Percentiles rank a stretch among this genome's conserved stretches.
Evolutionary conservation across 2,329 filamentous ascomycete genomes (phyloP).

Genomic region (Fusarium guadeloupense): DNA sequence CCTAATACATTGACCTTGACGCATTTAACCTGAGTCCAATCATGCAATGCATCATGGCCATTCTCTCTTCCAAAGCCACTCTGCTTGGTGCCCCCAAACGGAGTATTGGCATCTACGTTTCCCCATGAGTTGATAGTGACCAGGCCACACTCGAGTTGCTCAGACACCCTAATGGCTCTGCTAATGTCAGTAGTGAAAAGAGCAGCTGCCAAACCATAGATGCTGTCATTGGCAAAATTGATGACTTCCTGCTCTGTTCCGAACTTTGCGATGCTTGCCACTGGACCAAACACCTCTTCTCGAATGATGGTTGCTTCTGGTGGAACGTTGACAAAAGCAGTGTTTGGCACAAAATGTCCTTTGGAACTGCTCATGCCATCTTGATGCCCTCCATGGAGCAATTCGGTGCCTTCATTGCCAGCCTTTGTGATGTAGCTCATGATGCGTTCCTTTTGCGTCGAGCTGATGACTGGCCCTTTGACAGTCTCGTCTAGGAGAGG

Average conservation of each 20-base stretch:
- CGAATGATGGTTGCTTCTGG: not conserved
- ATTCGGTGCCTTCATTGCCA: conserved; percentile 24
- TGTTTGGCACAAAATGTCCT: conserved; percentile 43
- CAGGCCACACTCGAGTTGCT: conserved; percentile 61
- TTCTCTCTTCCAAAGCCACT: conserved; percentile 21
- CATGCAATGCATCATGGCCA: conserved; percentile 41
- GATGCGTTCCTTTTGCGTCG: conserved; percentile 67
- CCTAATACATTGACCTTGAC: conserved; percentile 25
- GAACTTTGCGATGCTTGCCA: conserved; percentile 1
- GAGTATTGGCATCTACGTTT: conserved; percentile 3
- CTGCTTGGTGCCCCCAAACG: conserved; percentile 22
- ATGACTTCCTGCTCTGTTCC: conserved; percentile 10
- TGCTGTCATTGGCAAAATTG: conserved; percentile 3
- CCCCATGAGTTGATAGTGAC: conserved; percentile 62
- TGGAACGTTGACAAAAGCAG: conserved; percentile 40
- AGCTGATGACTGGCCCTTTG: conserved; percentile 59
- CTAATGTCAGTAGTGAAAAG: conserved; percentile 63
- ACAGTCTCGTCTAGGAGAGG: conserved; percentile 46
- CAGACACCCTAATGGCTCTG: conserved; percentile 54
- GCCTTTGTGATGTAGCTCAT: conserved; percentile 45
- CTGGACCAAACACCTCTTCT: conserved; percentile 18
- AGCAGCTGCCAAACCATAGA: not conserved
- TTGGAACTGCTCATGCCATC: not conserved
- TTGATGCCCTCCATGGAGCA: conserved; percentile 26
- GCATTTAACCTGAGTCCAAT: conserved; percentile 41